Evolutionary conservation across 768 basidiomycete species (phyloP), one percentile per base, ranked within the genome.

Genomic region (Tylopilus sp.): DNA sequence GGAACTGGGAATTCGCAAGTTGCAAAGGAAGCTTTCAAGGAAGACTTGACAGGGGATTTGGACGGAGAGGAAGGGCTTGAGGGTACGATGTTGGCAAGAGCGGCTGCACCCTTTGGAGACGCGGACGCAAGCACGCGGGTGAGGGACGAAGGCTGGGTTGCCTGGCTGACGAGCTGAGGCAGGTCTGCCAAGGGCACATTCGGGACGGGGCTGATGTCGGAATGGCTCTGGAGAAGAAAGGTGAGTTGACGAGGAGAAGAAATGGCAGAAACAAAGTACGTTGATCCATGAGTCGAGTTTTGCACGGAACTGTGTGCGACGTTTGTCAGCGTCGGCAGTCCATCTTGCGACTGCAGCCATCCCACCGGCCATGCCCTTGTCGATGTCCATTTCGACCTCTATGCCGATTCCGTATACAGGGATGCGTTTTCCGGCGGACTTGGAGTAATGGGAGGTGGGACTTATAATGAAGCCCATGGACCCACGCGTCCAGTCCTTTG

Each of bases 271-370:
- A 36, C 21, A 6, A 44, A 30, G 40, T 55, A 86, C 89, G 72
- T 82, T 69, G 4, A 70, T 65, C 91, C 91, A 93, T 38, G 69
- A 63, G 36, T 79, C 70, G 28, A 93, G 69, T 61, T 88, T 92
- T 17, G 64, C 55, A 22, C 73, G 73, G 56, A 91, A 77, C 47
- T 79, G 72, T 48, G 74, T 69, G 48, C 82, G 79, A 48, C 91
- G 80, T 30, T 69, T 70, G 48, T 88, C 86, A 33, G 78, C 71
- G 40, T 75, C 81, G 25, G 86, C 80, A 3, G 91, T 91, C 91
- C 91, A 93, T 50, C 88, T 80, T 47, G 91, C 90, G 40, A 93
- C 87, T 25, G 90, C 87, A 33, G 88, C 88, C 86, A 92, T 91
- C n/a, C 90, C 88, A 40, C 79, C 82, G 20, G 74, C 74, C 84